phyloP scores from a whole-genome alignment of 768 basidiomycete species.

The Myochromella boudieri region DNA sequence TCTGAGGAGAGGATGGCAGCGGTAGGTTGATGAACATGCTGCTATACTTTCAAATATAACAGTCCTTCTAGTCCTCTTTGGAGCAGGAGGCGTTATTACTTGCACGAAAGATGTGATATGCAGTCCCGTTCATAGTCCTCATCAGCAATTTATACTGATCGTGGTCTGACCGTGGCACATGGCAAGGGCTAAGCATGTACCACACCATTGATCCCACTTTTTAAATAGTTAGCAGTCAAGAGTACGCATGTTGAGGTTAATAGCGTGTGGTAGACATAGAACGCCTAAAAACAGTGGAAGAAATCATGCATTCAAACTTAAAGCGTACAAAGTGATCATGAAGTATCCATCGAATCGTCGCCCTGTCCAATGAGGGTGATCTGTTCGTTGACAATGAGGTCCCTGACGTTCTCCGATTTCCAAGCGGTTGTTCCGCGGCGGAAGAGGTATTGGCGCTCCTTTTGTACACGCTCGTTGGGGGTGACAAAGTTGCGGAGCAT shows the following conservation, averaged over 20 bases:
- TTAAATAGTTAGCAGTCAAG: too few relatives aligned
- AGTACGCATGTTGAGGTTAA: too few relatives aligned
- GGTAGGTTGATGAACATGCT: slow-evolving; percentile 6
- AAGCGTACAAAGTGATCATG: too few relatives aligned
- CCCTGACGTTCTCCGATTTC: slow-evolving; percentile 77
- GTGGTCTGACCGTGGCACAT: too few relatives aligned
- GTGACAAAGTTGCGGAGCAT: slow-evolving; percentile 93
- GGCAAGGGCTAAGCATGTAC: too few relatives aligned
- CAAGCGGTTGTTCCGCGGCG: slow-evolving; percentile 86
- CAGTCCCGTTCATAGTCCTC: neutral
- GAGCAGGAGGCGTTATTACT: slow-evolving; percentile 28
- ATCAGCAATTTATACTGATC: neutral
- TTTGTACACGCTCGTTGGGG: slow-evolving; percentile 82
- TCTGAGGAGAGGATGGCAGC: slow-evolving; percentile 21
- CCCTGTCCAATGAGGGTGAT: slow-evolving; percentile 50
- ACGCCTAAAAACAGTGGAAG: too few relatives aligned
- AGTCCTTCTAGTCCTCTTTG: slow-evolving; percentile 18
- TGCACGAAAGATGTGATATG: slow-evolving; percentile 24
- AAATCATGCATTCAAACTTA: too few relatives aligned
- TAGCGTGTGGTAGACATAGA: too few relatives aligned
- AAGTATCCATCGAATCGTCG: slow-evolving; percentile 81
- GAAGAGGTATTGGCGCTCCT: slow-evolving; percentile 75
- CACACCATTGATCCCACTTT: too few relatives aligned
- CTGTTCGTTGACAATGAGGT: slow-evolving; percentile 71
- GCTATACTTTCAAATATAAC: neutral